Conservation (phyloP, 2,329 filamentous ascomycete species). For the Colletotrichum trifolii region DNA sequence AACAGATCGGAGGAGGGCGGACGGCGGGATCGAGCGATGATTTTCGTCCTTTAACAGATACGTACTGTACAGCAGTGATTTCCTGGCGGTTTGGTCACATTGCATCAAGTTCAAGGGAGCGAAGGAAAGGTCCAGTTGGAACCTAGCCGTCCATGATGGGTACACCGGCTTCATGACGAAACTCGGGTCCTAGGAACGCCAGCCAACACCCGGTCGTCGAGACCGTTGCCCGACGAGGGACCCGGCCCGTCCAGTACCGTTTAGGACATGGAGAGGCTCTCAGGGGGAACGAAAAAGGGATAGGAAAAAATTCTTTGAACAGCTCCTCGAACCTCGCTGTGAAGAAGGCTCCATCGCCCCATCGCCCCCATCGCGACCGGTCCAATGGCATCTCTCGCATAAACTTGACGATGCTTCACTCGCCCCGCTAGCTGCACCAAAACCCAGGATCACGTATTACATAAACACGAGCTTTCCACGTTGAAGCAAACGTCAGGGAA, state of each 20-base stretch:
- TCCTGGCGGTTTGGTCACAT: too few species aligned
- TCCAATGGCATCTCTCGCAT: slow-evolving; percentile 26
- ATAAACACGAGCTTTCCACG: slow-evolving; percentile 24
- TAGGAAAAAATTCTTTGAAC: not conserved
- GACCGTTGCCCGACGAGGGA: not conserved
- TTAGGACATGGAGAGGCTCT: not conserved
- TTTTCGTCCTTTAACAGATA: too few species aligned
- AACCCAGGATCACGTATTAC: slow-evolving; percentile 19
- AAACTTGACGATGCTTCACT: not conserved
- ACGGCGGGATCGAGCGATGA: not conserved
- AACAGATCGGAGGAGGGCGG: slow-evolving; percentile 30
- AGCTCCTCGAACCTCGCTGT: not conserved
- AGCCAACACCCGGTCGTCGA: slow-evolving; percentile 8
- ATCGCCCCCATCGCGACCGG: not conserved
- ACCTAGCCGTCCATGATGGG: slow-evolving; percentile 5
- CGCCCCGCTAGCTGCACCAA: slow-evolving; percentile 2
- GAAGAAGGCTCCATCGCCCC: not conserved
- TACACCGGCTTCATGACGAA: slow-evolving; percentile 7
- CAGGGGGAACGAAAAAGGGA: slow-evolving; percentile 1
- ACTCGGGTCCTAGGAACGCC: not conserved
- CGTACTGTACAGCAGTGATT: too few species aligned
- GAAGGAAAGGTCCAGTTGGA: slow-evolving; percentile 2
- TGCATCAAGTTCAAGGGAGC: too few species aligned
- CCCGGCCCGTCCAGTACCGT: not conserved
- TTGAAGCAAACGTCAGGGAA: slow-evolving; percentile 6